Evolutionary conservation across 2,329 filamentous ascomycete species (phyloP), one percentile per base, ranked within the genome.

Genomic region (Colletotrichum costaricense): DNA sequence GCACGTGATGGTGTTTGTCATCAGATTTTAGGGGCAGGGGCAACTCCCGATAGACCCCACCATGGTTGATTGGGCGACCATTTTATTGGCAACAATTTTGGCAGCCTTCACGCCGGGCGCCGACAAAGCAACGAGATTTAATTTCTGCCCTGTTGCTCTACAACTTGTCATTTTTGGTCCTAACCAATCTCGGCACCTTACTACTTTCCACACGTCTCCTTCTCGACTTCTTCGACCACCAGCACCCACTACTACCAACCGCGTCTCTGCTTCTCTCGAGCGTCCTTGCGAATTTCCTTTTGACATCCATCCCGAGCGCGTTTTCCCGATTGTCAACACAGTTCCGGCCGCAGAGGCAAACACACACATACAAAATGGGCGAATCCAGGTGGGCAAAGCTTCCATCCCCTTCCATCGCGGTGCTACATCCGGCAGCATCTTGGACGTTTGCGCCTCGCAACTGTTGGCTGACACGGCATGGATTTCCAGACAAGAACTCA

Each of bases 401-500:
- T 68, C 69, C 59, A 58, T 63, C 42, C 33, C 63, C 58, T 68
- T 72, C 58, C 54, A 35, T 24, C 5, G 52, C 28, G 12, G 16
- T 19, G 57, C 30, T 64, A 28, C 35, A 46, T 3, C 33, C 54
- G 28, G 62, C 22, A 54, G 38, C 42, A 59, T 54, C 22, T 16
- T 33, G 38, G 56, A 33, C 65, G 38, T n/a, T n/a, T 35, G 55
- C 60, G 38, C 64, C 30, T 66, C 65, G 56, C 57, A 19, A 69
- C 54, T 70, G 26, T 30, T 42, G 35, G 59, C 72, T 74, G 57
- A 74, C 57, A 57, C 84, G 72, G 79, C 58, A 63, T 30, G 59
- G 69, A 68, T 67, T 38, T 76, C 72, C 80, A 98, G 97, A 88
- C 97, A 99, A 87, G 97, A 99, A 88, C 91, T 99, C 79, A 89